These are phyloP conservation scores for Trichoderma erinaceum DNA, from an alignment of 495 filamentous ascomycete genomes.

Conservation along the genomic window DNA sequence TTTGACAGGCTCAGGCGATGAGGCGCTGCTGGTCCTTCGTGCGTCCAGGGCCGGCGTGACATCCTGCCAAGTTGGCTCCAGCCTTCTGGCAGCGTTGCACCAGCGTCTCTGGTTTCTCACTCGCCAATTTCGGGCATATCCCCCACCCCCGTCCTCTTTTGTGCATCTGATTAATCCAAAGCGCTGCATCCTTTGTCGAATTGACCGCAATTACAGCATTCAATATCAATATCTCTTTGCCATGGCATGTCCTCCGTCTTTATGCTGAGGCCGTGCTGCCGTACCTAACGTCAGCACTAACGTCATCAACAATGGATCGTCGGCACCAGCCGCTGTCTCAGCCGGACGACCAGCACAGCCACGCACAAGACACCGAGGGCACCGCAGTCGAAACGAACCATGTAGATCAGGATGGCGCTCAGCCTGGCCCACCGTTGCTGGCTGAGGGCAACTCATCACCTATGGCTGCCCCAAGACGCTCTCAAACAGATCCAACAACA, in stretches of 20 bases:
- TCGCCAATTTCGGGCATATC: background rate
- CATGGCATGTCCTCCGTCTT: background rate
- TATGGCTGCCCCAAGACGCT: background rate
- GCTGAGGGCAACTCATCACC: background rate
- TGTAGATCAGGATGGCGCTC: background rate
- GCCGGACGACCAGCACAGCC: background rate
- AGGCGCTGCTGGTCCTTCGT: background rate
- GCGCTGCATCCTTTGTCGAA: background rate
- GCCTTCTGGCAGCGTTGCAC: background rate
- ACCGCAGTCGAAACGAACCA: background rate
- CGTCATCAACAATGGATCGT: background rate
- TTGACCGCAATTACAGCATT: background rate
- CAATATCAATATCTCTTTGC: background rate
- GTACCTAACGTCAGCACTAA: background rate
- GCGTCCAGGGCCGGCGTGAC: background rate
- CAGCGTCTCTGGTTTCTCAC: background rate
- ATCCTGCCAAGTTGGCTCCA: background rate
- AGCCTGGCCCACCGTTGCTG: background rate
- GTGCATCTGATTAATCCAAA: background rate
- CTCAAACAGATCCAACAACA: background rate
- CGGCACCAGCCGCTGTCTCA: background rate
- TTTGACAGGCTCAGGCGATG: background rate
- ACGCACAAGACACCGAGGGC: slow-evolving; percentile 37
- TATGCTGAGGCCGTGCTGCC: background rate
- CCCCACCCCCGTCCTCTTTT: background rate